Conservation (phyloP, 2,329 filamentous ascomycete species). For the Plenodomus biglobosus region DNA sequence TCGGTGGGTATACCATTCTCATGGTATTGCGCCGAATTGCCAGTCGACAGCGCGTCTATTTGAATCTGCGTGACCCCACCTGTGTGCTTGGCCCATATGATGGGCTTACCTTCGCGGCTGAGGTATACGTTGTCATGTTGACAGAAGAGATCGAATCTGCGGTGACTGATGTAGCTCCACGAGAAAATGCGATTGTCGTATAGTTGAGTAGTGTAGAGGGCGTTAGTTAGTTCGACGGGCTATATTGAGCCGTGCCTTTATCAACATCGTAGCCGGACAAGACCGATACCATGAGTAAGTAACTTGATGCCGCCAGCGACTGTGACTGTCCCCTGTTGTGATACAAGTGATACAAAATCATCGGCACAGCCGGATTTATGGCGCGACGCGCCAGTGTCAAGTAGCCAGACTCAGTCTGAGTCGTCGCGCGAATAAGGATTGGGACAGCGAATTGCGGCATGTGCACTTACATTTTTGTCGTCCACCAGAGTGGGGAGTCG, state of each 20-base stretch:
- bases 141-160: not conserved
- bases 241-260: conserved; percentile 4
- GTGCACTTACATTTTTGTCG: conserved; percentile 2
- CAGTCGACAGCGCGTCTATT: not conserved
- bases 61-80: conserved; percentile 1
- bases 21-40: too few species aligned
- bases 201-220: conserved; percentile 9
- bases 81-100: conserved; percentile 1
- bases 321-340: conserved; percentile 2
- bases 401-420: conserved; percentile 2
- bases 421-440: too few species aligned
- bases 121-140: conserved; percentile 3
- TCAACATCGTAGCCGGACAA: conserved; percentile 2
- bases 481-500: not conserved
- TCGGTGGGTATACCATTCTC: too few species aligned
- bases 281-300: conserved; percentile 4
- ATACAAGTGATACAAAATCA: conserved; percentile 7
- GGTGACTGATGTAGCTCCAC: not conserved
- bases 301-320: conserved; percentile 7
- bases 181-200: conserved; percentile 7
- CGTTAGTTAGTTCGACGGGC: conserved; percentile 7
- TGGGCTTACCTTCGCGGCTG: not conserved
- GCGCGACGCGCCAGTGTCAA: conserved; percentile 11
- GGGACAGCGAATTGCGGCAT: conserved; percentile 1
- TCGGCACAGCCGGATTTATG: conserved; percentile 7